A percentile compares a stretch with the other conserved stretches of the same genome.
phyloP scores from a whole-genome alignment of 139 green algal genomes.

The Gonium pectorale region DNA sequence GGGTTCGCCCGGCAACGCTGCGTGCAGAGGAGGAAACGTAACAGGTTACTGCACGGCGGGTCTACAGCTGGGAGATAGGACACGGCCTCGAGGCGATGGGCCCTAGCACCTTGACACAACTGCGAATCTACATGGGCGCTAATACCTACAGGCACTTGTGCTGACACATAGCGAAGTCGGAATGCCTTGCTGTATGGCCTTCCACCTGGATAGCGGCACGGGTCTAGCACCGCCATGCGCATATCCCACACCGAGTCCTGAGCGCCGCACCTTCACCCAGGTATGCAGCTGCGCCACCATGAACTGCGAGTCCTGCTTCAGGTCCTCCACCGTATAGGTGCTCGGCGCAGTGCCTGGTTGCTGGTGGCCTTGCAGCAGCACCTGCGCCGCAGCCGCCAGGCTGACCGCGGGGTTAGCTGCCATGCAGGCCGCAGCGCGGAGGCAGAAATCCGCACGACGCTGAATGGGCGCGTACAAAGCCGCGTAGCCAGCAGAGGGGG shows the following conservation, averaged over 20 bases:
- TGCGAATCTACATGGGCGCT: too few species aligned
- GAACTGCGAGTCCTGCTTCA: conserved; percentile 27
- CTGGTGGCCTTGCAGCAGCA: background rate
- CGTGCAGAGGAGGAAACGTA: background rate
- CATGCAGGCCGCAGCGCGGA: conserved; percentile 4
- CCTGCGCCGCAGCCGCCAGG: background rate
- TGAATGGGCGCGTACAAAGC: background rate
- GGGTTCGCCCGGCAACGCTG: background rate
- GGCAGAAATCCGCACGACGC: conserved; percentile 13
- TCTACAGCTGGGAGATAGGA: too few species aligned
- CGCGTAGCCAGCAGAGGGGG: background rate
- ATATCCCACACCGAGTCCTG: background rate
- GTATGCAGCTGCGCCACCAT: background rate
- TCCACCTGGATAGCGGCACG: too few species aligned
- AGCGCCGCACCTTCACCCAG: conserved; percentile 2
- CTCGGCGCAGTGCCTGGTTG: background rate
- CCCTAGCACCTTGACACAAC: too few species aligned
- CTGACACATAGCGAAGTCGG: too few species aligned
- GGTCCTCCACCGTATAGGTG: background rate
- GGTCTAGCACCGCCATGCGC: too few species aligned
- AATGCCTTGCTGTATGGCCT: too few species aligned
- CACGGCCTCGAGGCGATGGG: too few species aligned
- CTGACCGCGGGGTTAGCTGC: background rate
- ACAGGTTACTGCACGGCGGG: too few species aligned
- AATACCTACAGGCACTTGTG: too few species aligned